Conservation (phyloP, 768 basidiomycete genomes). For the Chlorophyllum brunneum region DNA sequence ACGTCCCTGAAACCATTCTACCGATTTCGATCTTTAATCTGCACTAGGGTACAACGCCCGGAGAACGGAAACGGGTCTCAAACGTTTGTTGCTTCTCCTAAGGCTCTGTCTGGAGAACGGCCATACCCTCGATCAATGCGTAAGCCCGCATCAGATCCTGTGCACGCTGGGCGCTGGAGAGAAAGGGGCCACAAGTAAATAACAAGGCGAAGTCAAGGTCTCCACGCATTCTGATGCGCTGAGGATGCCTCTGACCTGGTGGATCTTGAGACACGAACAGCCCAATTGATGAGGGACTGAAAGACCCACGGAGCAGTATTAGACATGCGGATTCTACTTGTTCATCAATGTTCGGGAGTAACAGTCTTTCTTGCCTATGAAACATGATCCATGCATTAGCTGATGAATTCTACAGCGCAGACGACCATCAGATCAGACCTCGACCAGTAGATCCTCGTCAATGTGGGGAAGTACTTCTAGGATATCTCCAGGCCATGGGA, state of each 20-base stretch:
- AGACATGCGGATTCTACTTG: background rate
- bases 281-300: background rate
- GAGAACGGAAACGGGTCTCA: too few relatives aligned
- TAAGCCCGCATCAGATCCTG: background rate
- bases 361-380: slow-evolving; percentile 23
- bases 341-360: background rate
- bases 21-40: too few relatives aligned
- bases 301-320: background rate
- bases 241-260: background rate
- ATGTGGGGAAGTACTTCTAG: slow-evolving; percentile 62
- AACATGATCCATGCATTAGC: background rate
- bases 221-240: background rate
- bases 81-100: too few relatives aligned
- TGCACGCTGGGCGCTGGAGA: background rate
- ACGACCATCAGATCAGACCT: slow-evolving; percentile 33
- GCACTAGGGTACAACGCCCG: too few relatives aligned
- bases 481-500: slow-evolving; percentile 51
- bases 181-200: background rate
- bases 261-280: slow-evolving; percentile 1
- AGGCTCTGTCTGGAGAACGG: background rate
- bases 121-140: background rate
- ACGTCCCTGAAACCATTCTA: too few relatives aligned
- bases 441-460: slow-evolving; percentile 50
- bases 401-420: background rate
- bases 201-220: background rate